These are phyloP conservation scores for Mercurialis annua DNA, from an alignment of 345 rosid genomes.

Conservation along the genomic window DNA sequence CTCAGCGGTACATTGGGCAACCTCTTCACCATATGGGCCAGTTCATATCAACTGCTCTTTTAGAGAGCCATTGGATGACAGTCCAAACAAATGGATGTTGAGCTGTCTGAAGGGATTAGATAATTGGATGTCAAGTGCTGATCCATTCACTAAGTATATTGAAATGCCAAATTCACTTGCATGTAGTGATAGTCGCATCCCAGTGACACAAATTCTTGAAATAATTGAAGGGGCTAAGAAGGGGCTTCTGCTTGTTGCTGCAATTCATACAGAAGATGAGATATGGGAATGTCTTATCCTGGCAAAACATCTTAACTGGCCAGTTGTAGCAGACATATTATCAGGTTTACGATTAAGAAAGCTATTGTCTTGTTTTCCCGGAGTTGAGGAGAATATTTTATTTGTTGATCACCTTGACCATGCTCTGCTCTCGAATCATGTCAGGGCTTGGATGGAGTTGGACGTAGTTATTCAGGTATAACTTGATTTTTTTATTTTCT, in stretches of 20 bases:
- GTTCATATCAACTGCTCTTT: conserved; percentile 94
- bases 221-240: conserved; percentile 46
- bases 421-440: conserved; percentile 67
- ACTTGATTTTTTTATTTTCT: neutral
- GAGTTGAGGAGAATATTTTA: conserved; percentile 36
- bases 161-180: conserved; percentile 41
- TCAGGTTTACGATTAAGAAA: conserved; percentile 90
- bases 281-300: conserved; percentile 85
- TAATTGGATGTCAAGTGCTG: conserved; percentile 60
- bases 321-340: conserved; percentile 82
- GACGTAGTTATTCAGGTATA: conserved; percentile 84
- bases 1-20: conserved; percentile 84
- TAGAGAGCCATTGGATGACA: conserved; percentile 78
- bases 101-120: conserved; percentile 81
- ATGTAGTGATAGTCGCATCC: conserved; percentile 24
- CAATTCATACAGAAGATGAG: conserved; percentile 72
- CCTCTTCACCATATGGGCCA: conserved; percentile 68
- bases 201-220: conserved; percentile 52
- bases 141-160: conserved; percentile 81
- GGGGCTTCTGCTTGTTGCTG: conserved; percentile 74
- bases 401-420: conserved; percentile 88
- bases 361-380: conserved; percentile 45
- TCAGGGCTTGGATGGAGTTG: conserved; percentile 49
- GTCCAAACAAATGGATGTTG: conserved; percentile 50
- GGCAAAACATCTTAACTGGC: conserved; percentile 85